Conservation (phyloP, 352 stramenopile species). For the Globisporangium barbulae region DNA sequence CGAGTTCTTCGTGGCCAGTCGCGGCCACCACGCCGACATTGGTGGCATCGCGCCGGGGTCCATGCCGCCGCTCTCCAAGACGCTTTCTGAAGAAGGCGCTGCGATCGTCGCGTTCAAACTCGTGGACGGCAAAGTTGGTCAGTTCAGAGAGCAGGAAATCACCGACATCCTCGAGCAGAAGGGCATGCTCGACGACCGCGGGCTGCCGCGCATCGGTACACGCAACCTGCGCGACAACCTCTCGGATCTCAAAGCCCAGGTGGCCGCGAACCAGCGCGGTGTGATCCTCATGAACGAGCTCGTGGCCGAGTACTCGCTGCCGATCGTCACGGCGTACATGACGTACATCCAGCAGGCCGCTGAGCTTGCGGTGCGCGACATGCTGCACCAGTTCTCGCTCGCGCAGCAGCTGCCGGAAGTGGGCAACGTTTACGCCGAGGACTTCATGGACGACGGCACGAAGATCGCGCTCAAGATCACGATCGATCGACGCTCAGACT, state of each 20-base stretch:
- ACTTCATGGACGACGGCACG: slow-evolving; percentile 99
- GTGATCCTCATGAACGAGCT: slow-evolving; percentile 95
- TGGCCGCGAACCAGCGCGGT: slow-evolving; percentile 97
- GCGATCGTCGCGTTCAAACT: slow-evolving; percentile 99
- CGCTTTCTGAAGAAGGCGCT: slow-evolving; percentile 96
- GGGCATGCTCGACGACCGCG: slow-evolving; percentile 73
- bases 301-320: slow-evolving; percentile 93
- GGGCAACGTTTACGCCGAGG: slow-evolving; percentile 90
- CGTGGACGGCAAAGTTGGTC: slow-evolving; percentile 88
- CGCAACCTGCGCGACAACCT: slow-evolving; percentile 97
- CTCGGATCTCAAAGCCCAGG: slow-evolving; percentile 96
- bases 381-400: slow-evolving; percentile 94
- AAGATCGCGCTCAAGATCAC: slow-evolving; percentile 95
- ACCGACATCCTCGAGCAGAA: slow-evolving; percentile 94
- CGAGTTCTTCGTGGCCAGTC: slow-evolving; percentile 98
- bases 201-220: slow-evolving; percentile 88
- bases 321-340: slow-evolving; percentile 98
- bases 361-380: slow-evolving; percentile 93
- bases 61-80: slow-evolving; percentile 96
- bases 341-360: slow-evolving; percentile 96
- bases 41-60: slow-evolving; percentile 95
- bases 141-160: slow-evolving; percentile 97
- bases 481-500: slow-evolving; percentile 91
- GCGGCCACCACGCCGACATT: slow-evolving; percentile 98
- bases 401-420: slow-evolving; percentile 67